These are phyloP conservation scores for Boletus rubropictus DNA, from an alignment of 768 basidiomycete species.

Conservation along the genomic window DNA sequence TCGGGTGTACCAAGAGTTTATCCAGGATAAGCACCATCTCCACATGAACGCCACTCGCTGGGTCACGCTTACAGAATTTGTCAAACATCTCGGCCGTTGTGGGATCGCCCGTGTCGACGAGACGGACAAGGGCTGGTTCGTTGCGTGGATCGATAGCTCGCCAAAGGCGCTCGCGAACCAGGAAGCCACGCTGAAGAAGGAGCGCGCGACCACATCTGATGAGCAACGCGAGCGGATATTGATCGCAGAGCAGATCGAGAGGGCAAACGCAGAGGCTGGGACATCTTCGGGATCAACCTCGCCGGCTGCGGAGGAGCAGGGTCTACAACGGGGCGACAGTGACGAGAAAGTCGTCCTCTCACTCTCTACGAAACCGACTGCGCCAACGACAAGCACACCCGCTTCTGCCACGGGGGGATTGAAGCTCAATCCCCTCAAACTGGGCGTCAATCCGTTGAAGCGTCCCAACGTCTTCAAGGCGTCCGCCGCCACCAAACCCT, in stretches of 20 bases:
- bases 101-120: conserved; percentile 93
- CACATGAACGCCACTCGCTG: conserved; percentile 99
- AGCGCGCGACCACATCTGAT: conserved; percentile 84
- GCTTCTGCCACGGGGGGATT: conserved; percentile 38
- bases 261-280: conserved; percentile 53
- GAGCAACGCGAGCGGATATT: conserved; percentile 89
- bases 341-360: conserved; percentile 73
- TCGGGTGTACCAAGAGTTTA: conserved; percentile 96
- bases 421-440: conserved; percentile 51
- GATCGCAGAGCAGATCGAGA: conserved; percentile 90
- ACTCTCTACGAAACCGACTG: conserved; percentile 51
- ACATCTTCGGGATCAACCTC: conserved; percentile 28
- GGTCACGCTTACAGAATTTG: conserved; percentile 96
- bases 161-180: conserved; percentile 89
- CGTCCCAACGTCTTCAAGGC: conserved; percentile 72
- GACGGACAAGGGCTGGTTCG: conserved; percentile 97
- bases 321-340: conserved; percentile 66
- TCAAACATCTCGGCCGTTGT: conserved; percentile 78
- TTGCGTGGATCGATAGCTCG: conserved; percentile 95
- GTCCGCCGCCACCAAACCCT: conserved; percentile 29
- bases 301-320: conserved; percentile 44
- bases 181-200: conserved; percentile 88
- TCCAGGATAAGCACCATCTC: conserved; percentile 85
- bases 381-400: conserved; percentile 25
- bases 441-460: conserved; percentile 56